Evolutionary conservation across 176 grass and related monocot genomes (phyloP).

Genomic region (Eragrostis curvula): DNA sequence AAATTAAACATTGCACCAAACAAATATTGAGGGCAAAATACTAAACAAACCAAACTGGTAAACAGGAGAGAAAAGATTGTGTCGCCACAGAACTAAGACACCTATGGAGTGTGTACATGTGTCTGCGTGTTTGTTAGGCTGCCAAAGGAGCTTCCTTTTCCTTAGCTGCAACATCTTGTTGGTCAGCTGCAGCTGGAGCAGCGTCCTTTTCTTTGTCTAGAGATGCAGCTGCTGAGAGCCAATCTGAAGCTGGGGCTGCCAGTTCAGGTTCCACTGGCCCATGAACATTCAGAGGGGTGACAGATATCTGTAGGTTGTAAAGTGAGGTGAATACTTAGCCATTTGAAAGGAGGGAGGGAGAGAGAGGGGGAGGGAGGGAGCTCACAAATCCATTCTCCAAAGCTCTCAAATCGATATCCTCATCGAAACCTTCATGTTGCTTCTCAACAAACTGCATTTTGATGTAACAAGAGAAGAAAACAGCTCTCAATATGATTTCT

Average conservation of each 20-base stretch:
- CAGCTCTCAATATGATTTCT: slow-evolving; percentile 20
- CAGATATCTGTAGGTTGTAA: slow-evolving; percentile 63
- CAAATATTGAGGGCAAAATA: slow-evolving; percentile 45
- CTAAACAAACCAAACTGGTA: slow-evolving; percentile 41
- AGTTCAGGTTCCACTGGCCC: slow-evolving; percentile 48
- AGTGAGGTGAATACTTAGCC: slow-evolving; percentile 24
- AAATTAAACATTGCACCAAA: slow-evolving; percentile 42
- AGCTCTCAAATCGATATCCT: slow-evolving; percentile 59
- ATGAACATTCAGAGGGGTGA: slow-evolving; percentile 73
- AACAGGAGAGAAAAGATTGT: slow-evolving; percentile 40
- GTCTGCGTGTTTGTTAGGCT: slow-evolving; percentile 46
- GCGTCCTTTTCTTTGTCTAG: slow-evolving; percentile 37
- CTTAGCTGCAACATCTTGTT: slow-evolving; percentile 41
- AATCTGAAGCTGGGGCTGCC: slow-evolving; percentile 53
- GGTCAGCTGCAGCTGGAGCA: slow-evolving; percentile 26
- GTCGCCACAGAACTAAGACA: slow-evolving; percentile 44
- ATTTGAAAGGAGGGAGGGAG: background rate
- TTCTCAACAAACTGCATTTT: slow-evolving; percentile 59
- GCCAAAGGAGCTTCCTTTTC: slow-evolving; percentile 51
- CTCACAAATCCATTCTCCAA: slow-evolving; percentile 83
- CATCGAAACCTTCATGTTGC: slow-evolving; percentile 53
- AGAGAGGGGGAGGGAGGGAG: slow-evolving; percentile 24
- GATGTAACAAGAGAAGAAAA: slow-evolving; percentile 19
- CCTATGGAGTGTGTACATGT: slow-evolving; percentile 52
- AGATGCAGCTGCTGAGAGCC: slow-evolving; percentile 54